Evolutionary conservation across 2,329 filamentous ascomycete species (phyloP), one percentile per base, ranked within the genome.

Genomic region (Pyricularia grisea): DNA sequence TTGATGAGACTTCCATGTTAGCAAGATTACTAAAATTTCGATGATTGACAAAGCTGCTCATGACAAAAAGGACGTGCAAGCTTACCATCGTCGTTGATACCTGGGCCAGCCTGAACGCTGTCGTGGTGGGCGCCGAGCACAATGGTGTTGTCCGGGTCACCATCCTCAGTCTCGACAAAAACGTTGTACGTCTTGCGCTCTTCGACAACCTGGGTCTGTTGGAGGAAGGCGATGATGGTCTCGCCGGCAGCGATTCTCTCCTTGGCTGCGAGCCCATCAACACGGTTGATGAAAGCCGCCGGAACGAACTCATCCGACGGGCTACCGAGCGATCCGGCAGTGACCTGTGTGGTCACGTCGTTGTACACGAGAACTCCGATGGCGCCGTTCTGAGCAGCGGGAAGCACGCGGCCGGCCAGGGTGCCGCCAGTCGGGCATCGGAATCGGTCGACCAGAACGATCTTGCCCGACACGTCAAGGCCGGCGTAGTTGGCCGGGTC

Each of bases 41-140:
- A 9, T 64, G 31, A 12, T 10, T 11, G 31, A 33, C 4, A 50
- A 20, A 3, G 25, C 25, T 3, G 12, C 9, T 25, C 11, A 30
- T n/a, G 9, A 55, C 27, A 30, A 3, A 36, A 4, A 3, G 3
- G 10, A n/a, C 11, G 7, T 42, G 11, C 27, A 30, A 27, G 42
- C 50, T 69, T 61, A 23, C 91, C 91, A 74, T 93, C 90, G 73
- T 93, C 91, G 77, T 93, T 93, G 82, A 93, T 92, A 23, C 91
- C 91, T 0, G 88, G 87, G 0, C 88, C 88, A 67, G 85, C 88
- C 0, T 80, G 75, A 14, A 90, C 88, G 70, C 85, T 87, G 75
- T 90, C 88, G 55, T 84, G 88, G 79, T 90, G 88, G 1, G 83
- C 88, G 25, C 88, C 88, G 0, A 90, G 81, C 85, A 89, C 87